Conservation (phyloP, 306 rosid species). For the Pyrus betulifolia region DNA sequence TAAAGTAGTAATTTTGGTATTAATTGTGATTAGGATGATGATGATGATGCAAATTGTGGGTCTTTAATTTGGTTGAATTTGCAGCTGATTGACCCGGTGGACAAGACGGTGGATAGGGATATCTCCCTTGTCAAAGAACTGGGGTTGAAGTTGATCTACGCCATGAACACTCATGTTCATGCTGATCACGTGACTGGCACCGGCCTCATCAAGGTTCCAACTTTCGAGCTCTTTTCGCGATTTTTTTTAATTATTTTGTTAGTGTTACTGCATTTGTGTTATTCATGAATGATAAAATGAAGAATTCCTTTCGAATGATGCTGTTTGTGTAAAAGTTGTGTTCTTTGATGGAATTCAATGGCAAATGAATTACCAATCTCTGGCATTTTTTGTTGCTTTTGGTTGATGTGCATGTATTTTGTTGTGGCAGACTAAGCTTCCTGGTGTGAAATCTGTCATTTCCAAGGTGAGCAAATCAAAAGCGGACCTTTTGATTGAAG, state of each 20-base stretch:
- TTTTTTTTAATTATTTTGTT: not conserved
- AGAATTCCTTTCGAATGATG: not conserved
- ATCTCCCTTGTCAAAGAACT: conserved; percentile 56
- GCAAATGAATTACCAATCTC: not conserved
- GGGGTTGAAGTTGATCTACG: conserved; percentile 70
- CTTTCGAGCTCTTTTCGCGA: not conserved
- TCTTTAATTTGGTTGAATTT: not conserved
- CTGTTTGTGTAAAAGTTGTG: not conserved
- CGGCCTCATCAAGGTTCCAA: conserved; percentile 70
- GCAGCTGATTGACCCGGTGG: conserved; percentile 98
- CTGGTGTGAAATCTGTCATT: conserved; percentile 70
- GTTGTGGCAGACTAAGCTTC: conserved; percentile 49
- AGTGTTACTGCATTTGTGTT: not conserved
- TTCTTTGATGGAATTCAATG: not conserved
- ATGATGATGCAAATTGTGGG: not conserved
- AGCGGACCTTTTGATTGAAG: conserved; percentile 58
- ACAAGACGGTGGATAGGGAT: conserved; percentile 85
- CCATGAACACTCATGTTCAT: conserved; percentile 92
- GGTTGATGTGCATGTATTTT: conserved; percentile 7
- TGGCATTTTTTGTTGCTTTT: not conserved
- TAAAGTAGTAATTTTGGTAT: not conserved
- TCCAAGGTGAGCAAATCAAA: conserved; percentile 77
- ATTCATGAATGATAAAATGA: not conserved
- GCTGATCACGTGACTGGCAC: conserved; percentile 99
- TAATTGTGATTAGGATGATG: not conserved